Conservation (phyloP, 2,329 filamentous ascomycete species). For the Zymoseptoria tritici region DNA sequence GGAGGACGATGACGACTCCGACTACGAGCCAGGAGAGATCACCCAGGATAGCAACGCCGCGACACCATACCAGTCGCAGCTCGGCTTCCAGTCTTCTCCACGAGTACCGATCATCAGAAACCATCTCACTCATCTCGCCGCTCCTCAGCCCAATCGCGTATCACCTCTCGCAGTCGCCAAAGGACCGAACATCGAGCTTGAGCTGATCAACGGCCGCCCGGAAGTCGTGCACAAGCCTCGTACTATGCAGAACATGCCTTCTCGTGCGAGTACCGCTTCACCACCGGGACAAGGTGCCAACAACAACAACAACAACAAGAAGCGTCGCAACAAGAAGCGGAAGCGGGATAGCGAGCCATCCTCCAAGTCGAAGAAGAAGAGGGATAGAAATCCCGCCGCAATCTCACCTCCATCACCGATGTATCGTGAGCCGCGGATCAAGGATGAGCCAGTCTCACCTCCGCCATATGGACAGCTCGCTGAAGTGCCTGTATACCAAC, state of each 20-base stretch:
- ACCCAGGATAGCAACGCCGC: conserved; percentile 19
- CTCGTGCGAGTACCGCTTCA: conserved; percentile 23
- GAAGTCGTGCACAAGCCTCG: conserved; percentile 24
- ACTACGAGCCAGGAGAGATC: conserved; percentile 32
- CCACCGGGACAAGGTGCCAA: conserved; percentile 18
- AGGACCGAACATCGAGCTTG: conserved; percentile 35
- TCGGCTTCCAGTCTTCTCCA: conserved; percentile 28
- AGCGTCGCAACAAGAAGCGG: conserved; percentile 30
- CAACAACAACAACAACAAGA: conserved; percentile 16
- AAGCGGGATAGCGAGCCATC: conserved; percentile 25
- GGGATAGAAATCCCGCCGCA: conserved; percentile 30
- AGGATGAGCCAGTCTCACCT: conserved; percentile 56
- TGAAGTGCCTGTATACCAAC: conserved; percentile 31
- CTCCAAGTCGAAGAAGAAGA: conserved; percentile 20
- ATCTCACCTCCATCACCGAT: conserved; percentile 30
- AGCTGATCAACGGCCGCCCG: conserved; percentile 40
- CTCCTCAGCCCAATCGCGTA: conserved; percentile 67
- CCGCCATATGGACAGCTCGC: conserved; percentile 43
- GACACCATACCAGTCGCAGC: conserved; percentile 11
- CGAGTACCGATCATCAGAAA: conserved; percentile 61
- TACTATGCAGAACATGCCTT: conserved; percentile 17
- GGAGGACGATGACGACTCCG: conserved; percentile 28
- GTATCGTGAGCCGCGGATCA: conserved; percentile 46
- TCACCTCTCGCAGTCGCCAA: conserved; percentile 50
- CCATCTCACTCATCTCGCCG: conserved; percentile 55